Conservation (phyloP, 2,329 filamentous ascomycete species). For the Aspergillus pseudoglaucus region DNA sequence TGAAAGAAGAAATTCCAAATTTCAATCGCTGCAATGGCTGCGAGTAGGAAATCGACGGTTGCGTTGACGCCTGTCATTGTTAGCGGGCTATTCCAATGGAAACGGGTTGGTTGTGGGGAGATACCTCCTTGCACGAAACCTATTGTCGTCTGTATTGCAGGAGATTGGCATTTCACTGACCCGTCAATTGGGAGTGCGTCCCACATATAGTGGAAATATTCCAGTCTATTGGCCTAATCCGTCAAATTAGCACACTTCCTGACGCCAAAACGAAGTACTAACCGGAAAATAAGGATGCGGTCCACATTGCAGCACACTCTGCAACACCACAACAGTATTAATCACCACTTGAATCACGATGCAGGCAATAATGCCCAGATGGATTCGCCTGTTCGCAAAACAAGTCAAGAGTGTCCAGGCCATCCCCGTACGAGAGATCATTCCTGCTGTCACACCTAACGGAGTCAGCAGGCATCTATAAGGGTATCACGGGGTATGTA, state of each 20-base stretch:
- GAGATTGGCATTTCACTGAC: constrained; percentile 29
- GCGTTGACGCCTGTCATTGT: not conserved
- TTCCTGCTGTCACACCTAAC: not conserved
- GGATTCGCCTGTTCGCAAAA: not conserved
- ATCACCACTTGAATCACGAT: not conserved
- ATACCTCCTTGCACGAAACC: not conserved
- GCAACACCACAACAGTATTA: not conserved
- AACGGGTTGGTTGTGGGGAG: not conserved
- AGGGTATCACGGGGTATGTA: not conserved
- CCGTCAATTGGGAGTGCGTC: constrained; percentile 27
- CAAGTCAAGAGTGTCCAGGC: not conserved
- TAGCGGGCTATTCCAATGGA: not conserved
- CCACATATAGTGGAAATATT: constrained; percentile 36
- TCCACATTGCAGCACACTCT: not conserved
- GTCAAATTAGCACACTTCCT: constrained; percentile 7
- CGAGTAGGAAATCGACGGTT: not conserved
- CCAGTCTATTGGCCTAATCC: constrained; percentile 28
- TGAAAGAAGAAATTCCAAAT: not conserved
- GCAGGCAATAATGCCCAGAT: not conserved
- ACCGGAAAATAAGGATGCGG: not conserved
- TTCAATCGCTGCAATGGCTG: not conserved
- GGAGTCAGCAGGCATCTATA: not conserved
- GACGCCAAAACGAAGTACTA: no score
- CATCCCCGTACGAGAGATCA: not conserved
- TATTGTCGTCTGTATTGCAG: constrained; percentile 26